Base-by-base conservation (phyloP, 139 green algal genomes). In the Spirogloea muscicola region DNA sequence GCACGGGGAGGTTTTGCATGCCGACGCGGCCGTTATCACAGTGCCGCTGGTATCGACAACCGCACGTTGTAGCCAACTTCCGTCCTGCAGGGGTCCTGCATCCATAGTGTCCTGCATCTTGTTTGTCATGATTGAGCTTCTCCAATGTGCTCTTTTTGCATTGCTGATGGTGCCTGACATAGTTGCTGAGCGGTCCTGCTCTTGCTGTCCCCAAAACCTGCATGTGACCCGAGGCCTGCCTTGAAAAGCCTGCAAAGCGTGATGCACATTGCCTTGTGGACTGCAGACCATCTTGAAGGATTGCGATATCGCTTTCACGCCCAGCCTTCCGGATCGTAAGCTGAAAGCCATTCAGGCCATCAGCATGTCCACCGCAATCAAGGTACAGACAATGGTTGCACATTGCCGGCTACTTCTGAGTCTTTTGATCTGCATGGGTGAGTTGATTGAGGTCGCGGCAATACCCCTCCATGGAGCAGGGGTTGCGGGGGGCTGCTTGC, bases 271-370 rank as follows among this genome's bases (percentile, higher is more conserved):
- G 57, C 58, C 21, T 69, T 69, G 18, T 29, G 31, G 34, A 5
- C 51, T 9, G n/a, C 58, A 69, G 68, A 36, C 68, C 31, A 34
- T 79, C 49, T 73, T 86, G 34, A 75, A 90, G 74, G 44, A 57
- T 10, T 66, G 68, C 16, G 29, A 75, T 34, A 88, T 94, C 10
- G 33, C 21, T 4, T 96, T 96, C 68, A 36, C 3, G 0, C 91
- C 91, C 1, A 48, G 83, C 18, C 84, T 96, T 51, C 88, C 89
- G 1, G 43, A 40, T 3, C 39, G 51, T 29, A 96, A 96, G 80
- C 5, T 16, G 31, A 16, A 37, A 3, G 80, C 80, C 1, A 52
- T 85, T 7, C 38, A 77, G n/a, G 38, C 55, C 2, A 57, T 86
- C 1, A 34, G 68, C 34, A 87, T 86, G 81, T 59, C 84, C 49